A percentile compares a stretch with the other conserved stretches of the same genome.
Conservation (phyloP, 345 rosid species). For the Eucalyptus melliodora region DNA sequence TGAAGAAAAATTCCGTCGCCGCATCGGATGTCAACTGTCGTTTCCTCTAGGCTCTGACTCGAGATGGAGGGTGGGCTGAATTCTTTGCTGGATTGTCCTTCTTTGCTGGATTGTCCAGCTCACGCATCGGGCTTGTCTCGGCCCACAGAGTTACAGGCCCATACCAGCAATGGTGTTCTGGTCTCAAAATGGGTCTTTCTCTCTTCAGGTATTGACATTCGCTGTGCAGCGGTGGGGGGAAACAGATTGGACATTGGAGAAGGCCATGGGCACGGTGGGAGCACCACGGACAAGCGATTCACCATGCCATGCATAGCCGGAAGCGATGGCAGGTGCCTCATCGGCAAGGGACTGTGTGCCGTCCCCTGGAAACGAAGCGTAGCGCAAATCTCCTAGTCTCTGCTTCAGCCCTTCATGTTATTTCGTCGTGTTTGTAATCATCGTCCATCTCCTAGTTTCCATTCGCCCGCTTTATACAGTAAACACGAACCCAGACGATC, state of each 20-base stretch:
- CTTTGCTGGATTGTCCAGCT: background rate
- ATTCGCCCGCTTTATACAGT: background rate
- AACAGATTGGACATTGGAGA: constrained; percentile 19
- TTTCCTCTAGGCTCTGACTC: background rate
- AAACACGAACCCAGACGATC: background rate
- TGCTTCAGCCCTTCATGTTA: background rate
- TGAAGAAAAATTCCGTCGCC: background rate
- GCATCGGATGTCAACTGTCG: background rate
- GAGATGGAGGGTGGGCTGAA: background rate
- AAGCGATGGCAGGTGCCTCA: constrained; percentile 72
- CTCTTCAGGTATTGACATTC: background rate
- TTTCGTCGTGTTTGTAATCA: background rate
- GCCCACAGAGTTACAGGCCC: background rate
- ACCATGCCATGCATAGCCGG: constrained; percentile 40
- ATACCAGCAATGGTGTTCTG: background rate
- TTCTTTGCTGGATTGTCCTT: background rate
- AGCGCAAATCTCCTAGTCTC: background rate
- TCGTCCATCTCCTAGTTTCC: background rate
- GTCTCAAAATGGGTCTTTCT: background rate
- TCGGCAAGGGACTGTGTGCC: constrained; percentile 83
- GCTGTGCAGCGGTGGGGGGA: background rate
- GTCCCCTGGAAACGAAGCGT: constrained; percentile 41
- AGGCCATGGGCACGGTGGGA: constrained; percentile 41
- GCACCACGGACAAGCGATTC: constrained; percentile 56
- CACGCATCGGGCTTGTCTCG: background rate